A percentile compares a stretch with the other conserved stretches of the same genome.
Conservation (phyloP, 257 asterid species). For the Nemophila menziesii region DNA sequence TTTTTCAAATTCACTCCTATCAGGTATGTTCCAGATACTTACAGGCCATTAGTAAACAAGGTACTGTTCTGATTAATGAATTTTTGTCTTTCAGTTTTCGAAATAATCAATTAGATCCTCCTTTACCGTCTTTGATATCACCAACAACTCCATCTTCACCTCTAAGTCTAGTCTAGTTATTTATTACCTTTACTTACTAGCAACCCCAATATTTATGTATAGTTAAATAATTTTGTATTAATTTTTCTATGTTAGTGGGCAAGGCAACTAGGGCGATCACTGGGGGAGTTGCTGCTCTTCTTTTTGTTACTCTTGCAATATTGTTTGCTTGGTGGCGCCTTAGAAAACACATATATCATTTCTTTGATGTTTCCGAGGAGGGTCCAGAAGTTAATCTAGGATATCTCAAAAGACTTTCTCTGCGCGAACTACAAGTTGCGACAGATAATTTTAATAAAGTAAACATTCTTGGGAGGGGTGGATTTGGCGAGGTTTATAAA, state of each 20-base stretch:
- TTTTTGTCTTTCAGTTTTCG: slow-evolving; percentile 52
- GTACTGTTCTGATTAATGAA: too few species aligned
- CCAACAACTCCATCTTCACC: slow-evolving; percentile 42
- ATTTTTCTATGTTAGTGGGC: slow-evolving; percentile 31
- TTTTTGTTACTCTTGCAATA: too few species aligned
- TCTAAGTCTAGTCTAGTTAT: slow-evolving; percentile 21
- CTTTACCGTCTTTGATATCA: too few species aligned
- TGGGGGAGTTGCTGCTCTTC: slow-evolving; percentile 89
- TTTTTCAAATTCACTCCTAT: slow-evolving; percentile 82
- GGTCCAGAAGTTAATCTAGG: slow-evolving; percentile 21
- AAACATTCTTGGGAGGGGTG: slow-evolving; percentile 29
- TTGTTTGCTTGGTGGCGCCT: too few species aligned
- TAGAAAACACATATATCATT: too few species aligned
- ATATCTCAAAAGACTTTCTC: slow-evolving; percentile 17
- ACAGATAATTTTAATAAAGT: slow-evolving; percentile 24
- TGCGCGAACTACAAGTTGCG: slow-evolving; percentile 21
- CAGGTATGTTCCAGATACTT: slow-evolving; percentile 37
- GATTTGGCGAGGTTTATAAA: slow-evolving; percentile 28
- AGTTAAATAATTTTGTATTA: not conserved
- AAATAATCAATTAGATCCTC: slow-evolving; percentile 36
- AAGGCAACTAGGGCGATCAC: slow-evolving; percentile 75
- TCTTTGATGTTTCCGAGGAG: too few species aligned
- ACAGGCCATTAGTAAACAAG: not conserved
- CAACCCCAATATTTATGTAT: too few species aligned
- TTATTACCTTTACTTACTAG: too few species aligned